Base-by-base conservation (phyloP, 345 rosid species). In the Brassica cretica region DNA sequence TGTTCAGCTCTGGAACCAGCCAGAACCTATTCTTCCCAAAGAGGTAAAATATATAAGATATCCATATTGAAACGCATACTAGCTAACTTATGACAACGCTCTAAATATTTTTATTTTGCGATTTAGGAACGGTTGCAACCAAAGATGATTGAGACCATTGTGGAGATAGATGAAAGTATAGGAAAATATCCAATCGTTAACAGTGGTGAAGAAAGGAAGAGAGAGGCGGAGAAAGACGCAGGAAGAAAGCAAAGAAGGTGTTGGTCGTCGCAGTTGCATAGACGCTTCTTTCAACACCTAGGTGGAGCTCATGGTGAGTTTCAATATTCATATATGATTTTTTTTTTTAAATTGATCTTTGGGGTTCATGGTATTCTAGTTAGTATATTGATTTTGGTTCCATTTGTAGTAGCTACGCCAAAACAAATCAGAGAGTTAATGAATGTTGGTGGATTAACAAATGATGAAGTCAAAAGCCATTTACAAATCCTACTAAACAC, bases 381-480 rank as follows among this genome's bases (percentile, higher is more conserved):
- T 53, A 37, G 29, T 16, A 73, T 61, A 68, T 19, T 74, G 8
- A 61, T 53, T 70, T 70, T 53, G 8, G 39, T 64, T 71, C 75
- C 53, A 63, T 58, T 80, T 78, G 71, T 78, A 92, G 98, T 80
- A 66, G 94, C 98, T 9, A 94, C 97, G 0, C 98, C 98, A 2
- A 94, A 94, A 75, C 98, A 92, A 78, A 93, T 94, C 12, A 89
- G 92, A 73, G 98, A 94, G 86, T 78, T 88, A 21, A 94, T 94
- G 97, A 92, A 94, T 78, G 95, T 94, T 74, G 97, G 91, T 71
- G 97, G 97, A 39, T 90, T 94, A 14, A 88, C 93, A 6, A 94
- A 94, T 53, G 98, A 92, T 81, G 97, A 94, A 89, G 97, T 94
- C 15, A 94, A 94, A 82, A 94, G 98, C 82, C 97, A 94, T 89